Evolutionary conservation across 106 monocot genomes (phyloP), one percentile per base, ranked within the genome.

Genomic region (Gastrodia elata): DNA sequence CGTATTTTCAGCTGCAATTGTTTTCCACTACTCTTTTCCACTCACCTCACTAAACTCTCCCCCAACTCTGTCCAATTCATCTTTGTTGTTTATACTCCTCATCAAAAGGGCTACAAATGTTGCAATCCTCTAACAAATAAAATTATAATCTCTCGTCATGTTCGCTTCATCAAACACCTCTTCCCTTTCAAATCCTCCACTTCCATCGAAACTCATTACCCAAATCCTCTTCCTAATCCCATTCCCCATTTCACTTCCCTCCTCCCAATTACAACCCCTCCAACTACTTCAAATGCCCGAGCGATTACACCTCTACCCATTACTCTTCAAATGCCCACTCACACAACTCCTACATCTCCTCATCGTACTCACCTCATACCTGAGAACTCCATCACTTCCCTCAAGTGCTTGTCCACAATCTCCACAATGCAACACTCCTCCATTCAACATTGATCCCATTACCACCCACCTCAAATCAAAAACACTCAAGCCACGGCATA

Each of bases 231-330:
- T 59, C 2, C 27, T 0, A 16, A 59, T 0, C 2, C n/a, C n/a
- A n/a, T 0, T 59, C 2, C 5, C 2, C 18, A 0, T 1, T 18
- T 0, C 5, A 0, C 0, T 1, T 59, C 0, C 22, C 6, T 16
- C 1, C n/a, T 7, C 2, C 15, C 7, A 18, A 0, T 24, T 18
- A 6, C 22, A 0, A 24, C 22, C 22, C 59, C 27, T 4, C 7
- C 25, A 2, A 8, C 59, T 0, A 59, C 6, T 0, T 18, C 0
- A 18, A 18, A 1, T 0, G 1, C 1, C 14, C 59, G 0, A 0
- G 0, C 59, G 1, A 6, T n/a, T n/a, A n/a, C n/a, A n/a, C n/a
- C 0, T 0, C 5, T 2, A 0, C 5, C 27, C 22, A 24, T 0
- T 59, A 28, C 59, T 5, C 59, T 1, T 18, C n/a, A 0, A 0